Evolutionary conservation across 179 eudicot species (phyloP), one percentile per base, ranked within the genome.

Genomic region (Sideroxylon spinosum): DNA sequence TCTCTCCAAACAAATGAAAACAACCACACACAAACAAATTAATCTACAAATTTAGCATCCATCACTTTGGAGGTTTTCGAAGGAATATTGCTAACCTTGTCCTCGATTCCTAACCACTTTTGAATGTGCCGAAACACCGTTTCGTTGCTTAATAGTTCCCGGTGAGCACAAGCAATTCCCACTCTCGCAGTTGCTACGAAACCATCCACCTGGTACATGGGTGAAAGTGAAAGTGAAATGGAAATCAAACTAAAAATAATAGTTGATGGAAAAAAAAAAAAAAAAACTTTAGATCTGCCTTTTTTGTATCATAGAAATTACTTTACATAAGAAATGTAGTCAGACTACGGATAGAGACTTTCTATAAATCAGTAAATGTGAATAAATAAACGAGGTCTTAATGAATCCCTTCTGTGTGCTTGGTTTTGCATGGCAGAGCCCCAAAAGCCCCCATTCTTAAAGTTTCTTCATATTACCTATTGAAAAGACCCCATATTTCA

Each of bases 161-260:
- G 75, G 59, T 93, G 98, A 67, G 78, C 82, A 57, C 82, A 92
- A 20, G 83, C 74, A 60, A 95, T 80, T 76, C 88, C 92, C 1
- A 88, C 97, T 81, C 98, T 84, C 74, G 89, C 95, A 0, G 74
- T 85, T n/a, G 98, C 97, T 65, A 79, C 84, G 66, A 90, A 93
- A 37, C 90, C 91, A 68, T 95, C 98, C 0, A 95, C 98, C 98
- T 94, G 90, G 61, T 73, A 62, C 32, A 66, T 3, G 28, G 2
- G 23, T 64, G 44, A 37, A 37, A 37, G 44, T 37, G 44, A 37
- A 37, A 37, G 4, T 37, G 5, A 25, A 60, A 61, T 13, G 3
- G 9, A 28, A 55, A 52, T 13, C 2, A 12, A 37, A 3, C 12
- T 7, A n/a, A 57, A 59, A 19, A 59, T 19, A 59, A 6, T 17